Evolutionary conservation across 1,284 basidiomycete species (phyloP).

Genomic region (Trametes versicolor): DNA sequence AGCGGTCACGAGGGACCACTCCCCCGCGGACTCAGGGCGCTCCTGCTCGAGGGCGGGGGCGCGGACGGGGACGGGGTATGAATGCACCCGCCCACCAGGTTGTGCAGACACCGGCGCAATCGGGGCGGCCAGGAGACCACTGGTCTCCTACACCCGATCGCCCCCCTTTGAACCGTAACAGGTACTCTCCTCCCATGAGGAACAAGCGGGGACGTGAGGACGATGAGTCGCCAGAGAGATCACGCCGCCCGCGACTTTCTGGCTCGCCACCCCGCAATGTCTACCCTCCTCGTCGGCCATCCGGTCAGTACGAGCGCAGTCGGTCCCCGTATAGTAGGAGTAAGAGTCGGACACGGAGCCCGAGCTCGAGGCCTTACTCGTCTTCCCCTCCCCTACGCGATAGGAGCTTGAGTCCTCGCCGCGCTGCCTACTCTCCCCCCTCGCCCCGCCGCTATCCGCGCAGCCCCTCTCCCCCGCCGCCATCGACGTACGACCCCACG

Average conservation of each 20-base stretch:
- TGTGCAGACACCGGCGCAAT: not conserved
- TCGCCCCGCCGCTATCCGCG: not conserved
- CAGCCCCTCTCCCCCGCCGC: slow-evolving; percentile 7
- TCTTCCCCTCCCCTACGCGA: not conserved
- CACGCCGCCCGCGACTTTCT: slow-evolving; percentile 12
- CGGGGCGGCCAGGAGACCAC: slow-evolving; percentile 2
- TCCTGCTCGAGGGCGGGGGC: not conserved
- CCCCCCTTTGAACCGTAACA: not conserved
- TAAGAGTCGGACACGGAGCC: no score
- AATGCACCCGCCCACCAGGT: not conserved
- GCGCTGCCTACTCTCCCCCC: not conserved
- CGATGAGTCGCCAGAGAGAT: slow-evolving; percentile 2
- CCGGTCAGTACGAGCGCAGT: not conserved
- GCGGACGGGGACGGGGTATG: not conserved
- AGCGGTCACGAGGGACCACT: not conserved
- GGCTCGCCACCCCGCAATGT: not conserved
- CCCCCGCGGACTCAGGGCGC: not conserved
- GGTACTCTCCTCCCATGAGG: slow-evolving; percentile 11
- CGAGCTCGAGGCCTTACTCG: not conserved
- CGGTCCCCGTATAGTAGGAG: not conserved
- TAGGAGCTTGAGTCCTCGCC: not conserved
- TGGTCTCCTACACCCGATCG: slow-evolving; percentile 15
- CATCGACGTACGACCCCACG: not conserved
- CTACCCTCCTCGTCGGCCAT: not conserved
- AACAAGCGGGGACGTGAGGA: slow-evolving; percentile 22